Evolutionary conservation across 257 asterid genomes (phyloP), one percentile per base, ranked within the genome.

Genomic region (Avicennia marina): DNA sequence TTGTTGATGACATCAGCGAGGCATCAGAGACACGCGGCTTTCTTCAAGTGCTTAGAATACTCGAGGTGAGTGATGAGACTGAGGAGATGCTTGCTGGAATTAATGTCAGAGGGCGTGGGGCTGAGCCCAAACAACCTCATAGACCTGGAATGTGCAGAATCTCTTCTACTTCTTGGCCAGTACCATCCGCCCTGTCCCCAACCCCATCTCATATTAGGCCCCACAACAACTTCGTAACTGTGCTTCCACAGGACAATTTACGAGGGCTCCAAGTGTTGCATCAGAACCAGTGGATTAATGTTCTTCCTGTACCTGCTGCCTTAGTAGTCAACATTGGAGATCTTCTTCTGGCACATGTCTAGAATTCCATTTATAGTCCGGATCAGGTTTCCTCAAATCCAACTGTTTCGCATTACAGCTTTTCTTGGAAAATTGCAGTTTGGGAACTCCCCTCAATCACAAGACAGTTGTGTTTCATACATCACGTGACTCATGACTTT

Each of bases 181-280:
- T 79, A 79, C 69, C 77, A 77, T 32, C 82, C 87, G 0, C 17
- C 77, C 11, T 82, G 90, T 42, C 90, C 90, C 0, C 70, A 82
- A 53, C 84, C 84, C 0, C 76, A 76, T 2, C 45, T 62, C 40
- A 72, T 87, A n/a, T 12, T 77, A 1, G 82, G 74, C 13, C 16
- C 58, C 0, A 53, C 47, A 9, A 27, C 33, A 60, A 65, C 32
- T 82, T 79, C 40, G 2, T 79, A 20, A 74, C 76, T 4, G 60
- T 80, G 33, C 55, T 80, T 5, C 40, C 74, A n/a, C 83, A 74
- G 49, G 87, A 80, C 60, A 63, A 66, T 21, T 15, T 69, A 0
- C 83, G 80, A 1, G 86, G 86, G 42, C 78, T 82, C 32, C 90
- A 82, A 76, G 72, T 82, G 27, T 68, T 55, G 1, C 75, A 75